Evolutionary conservation across 108 stramenopile species (phyloP).

Genomic region (Cyclostephanos tholiformis): DNA sequence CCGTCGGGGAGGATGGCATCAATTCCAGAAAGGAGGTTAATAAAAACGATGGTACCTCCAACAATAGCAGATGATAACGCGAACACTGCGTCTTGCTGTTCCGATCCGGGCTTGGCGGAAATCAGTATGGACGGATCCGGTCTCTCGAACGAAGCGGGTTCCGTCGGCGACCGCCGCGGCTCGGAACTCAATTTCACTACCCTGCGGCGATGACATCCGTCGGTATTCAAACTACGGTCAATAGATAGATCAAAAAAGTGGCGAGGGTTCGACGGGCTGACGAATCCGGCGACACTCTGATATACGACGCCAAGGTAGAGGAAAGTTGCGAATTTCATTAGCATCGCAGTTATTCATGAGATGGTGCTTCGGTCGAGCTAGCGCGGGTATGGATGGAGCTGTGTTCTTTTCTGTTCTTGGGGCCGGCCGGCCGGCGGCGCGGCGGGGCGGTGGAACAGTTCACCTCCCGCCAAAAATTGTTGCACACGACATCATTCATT

Average conservation of each 20-base stretch:
- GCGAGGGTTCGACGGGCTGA: slow-evolving; percentile 4
- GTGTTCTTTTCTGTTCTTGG: too few species aligned
- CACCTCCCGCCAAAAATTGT: too few species aligned
- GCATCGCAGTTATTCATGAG: not conserved
- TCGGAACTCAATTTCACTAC: not conserved
- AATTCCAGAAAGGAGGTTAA: slow-evolving; percentile 46
- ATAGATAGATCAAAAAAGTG: not conserved
- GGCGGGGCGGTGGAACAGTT: too few species aligned
- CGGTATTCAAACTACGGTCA: not conserved
- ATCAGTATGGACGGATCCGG: slow-evolving; percentile 75
- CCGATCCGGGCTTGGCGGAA: slow-evolving; percentile 50
- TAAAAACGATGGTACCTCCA: slow-evolving; percentile 51
- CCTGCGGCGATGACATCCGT: not conserved
- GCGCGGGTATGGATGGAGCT: too few species aligned
- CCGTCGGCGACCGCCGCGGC: slow-evolving; percentile 7
- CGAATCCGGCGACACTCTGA: slow-evolving; percentile 3
- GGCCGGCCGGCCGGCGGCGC: too few species aligned
- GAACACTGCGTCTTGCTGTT: slow-evolving; percentile 53
- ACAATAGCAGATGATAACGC: slow-evolving; percentile 51
- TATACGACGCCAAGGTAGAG: not conserved
- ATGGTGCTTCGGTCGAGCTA: too few species aligned
- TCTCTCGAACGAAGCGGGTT: slow-evolving; percentile 32
- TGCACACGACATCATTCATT: not conserved
- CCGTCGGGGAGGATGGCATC: slow-evolving; percentile 62
- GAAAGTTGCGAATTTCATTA: slow-evolving; percentile 4